Conservation (phyloP, 2,329 filamentous ascomycete species). For the Pezicula rhizophila region DNA sequence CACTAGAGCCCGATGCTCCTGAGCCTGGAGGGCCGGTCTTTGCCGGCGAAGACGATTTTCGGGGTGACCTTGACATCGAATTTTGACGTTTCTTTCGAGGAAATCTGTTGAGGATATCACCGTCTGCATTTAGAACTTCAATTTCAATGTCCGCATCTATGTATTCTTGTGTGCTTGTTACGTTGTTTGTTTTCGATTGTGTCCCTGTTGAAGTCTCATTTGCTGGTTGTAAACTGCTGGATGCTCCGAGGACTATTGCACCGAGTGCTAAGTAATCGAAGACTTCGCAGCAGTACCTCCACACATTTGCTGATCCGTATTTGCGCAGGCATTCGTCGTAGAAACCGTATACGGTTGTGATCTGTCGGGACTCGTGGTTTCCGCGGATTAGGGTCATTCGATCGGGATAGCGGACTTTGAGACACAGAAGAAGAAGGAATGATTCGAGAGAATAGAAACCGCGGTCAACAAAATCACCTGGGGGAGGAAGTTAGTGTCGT, state of each 20-base stretch:
- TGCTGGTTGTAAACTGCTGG: conserved; percentile 51
- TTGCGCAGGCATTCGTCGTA: conserved; percentile 96
- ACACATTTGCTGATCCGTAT: conserved; percentile 94
- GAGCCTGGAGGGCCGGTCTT: conserved; percentile 72
- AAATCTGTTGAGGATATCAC: conserved; percentile 71
- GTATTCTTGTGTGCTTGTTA: conserved; percentile 39
- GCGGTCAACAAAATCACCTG: conserved; percentile 93
- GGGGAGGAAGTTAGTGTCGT: conserved; percentile 10
- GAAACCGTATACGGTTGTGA: conserved; percentile 96
- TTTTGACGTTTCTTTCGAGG: conserved; percentile 38
- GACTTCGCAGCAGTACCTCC: conserved; percentile 94
- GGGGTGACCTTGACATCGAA: conserved; percentile 32
- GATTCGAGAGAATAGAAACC: conserved; percentile 98
- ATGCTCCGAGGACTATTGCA: conserved; percentile 89
- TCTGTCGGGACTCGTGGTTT: conserved; percentile 94
- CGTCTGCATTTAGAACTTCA: conserved; percentile 82
- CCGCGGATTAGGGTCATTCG: conserved; percentile 94
- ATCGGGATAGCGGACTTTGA: conserved; percentile 96
- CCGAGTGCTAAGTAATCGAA: conserved; percentile 99
- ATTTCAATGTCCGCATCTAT: conserved; percentile 76
- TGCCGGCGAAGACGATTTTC: conserved; percentile 34
- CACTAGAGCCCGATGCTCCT: conserved; percentile 66
- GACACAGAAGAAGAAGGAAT: conserved; percentile 87
- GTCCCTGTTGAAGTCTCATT: conserved; percentile 32
- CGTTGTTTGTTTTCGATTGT: conserved; percentile 44